Conservation (phyloP, 208 protist species). For the Trypanosoma congolense region DNA sequence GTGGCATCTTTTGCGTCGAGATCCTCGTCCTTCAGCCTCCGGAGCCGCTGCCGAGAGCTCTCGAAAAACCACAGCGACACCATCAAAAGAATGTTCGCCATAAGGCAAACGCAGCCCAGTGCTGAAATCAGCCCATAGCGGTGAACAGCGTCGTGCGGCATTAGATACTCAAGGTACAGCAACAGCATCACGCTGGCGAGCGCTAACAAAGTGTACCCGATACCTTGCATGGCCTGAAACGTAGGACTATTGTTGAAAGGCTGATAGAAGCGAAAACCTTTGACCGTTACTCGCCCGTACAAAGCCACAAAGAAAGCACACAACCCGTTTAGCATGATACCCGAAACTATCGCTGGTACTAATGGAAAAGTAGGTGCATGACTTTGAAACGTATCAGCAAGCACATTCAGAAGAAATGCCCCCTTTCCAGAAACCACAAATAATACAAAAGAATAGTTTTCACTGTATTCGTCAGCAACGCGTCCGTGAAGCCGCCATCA, state of each 20-base stretch:
- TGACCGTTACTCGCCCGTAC: constrained; percentile 32
- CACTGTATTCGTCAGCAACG: constrained; percentile 25
- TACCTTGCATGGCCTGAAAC: constrained; percentile 67
- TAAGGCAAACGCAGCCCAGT: constrained; percentile 36
- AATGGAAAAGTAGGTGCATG: constrained; percentile 38
- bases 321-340: constrained; percentile 33
- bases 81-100: constrained; percentile 19
- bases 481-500: background rate
- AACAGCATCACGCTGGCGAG: constrained; percentile 32
- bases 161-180: constrained; percentile 22
- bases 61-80: background rate
- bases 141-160: background rate
- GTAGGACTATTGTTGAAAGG: constrained; percentile 57
- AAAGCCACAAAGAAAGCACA: constrained; percentile 29
- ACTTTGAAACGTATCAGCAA: constrained; percentile 68
- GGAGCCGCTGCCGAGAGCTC: background rate
- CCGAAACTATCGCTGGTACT: constrained; percentile 25
- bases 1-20: background rate
- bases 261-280: constrained; percentile 54
- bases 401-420: constrained; percentile 43
- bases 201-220: constrained; percentile 37
- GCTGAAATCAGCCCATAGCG: constrained; percentile 57
- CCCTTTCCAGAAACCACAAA: constrained; percentile 36
- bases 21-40: background rate
- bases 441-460: constrained; percentile 33